Percentiles rank a stretch among this genome's conserved stretches.
phyloP scores from a whole-genome alignment of 345 rosid genomes.

The Brassica carinata region DNA sequence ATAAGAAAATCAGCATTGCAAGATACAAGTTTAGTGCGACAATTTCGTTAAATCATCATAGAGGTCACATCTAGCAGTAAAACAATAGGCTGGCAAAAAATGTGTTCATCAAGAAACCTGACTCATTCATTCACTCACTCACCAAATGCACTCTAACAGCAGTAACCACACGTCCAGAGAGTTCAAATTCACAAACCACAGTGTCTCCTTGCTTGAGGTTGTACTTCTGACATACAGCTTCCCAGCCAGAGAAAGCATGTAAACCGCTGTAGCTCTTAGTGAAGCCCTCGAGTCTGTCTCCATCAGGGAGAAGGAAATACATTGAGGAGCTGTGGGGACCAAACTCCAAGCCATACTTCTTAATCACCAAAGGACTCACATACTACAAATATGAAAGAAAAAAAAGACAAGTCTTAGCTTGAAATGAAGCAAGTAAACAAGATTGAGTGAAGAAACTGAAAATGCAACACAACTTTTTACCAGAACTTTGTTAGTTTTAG shows the following conservation, averaged over 20 bases:
- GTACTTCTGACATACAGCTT: not conserved
- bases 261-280: not conserved
- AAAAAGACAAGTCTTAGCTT: not conserved
- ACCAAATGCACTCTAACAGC: constrained; percentile 25
- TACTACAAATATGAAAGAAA: constrained; percentile 9
- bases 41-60: not conserved
- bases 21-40: not conserved
- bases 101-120: not conserved
- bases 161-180: not conserved
- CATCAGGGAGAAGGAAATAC: not conserved
- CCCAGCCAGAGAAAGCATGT: constrained; percentile 21
- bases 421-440: not conserved
- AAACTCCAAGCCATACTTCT: constrained; percentile 18
- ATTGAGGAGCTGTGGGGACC: not conserved
- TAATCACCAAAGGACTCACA: not conserved
- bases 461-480: constrained; percentile 13
- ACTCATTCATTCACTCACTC: not conserved
- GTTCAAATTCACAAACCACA: constrained; percentile 33
- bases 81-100: not conserved
- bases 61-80: not conserved
- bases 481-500: constrained; percentile 7
- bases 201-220: constrained; percentile 13
- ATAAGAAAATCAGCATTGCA: not conserved
- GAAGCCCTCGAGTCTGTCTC: not conserved
- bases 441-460: not conserved